phyloP scores from a whole-genome alignment of 2,329 filamentous ascomycete genomes.

The Fusarium nematophilum region DNA sequence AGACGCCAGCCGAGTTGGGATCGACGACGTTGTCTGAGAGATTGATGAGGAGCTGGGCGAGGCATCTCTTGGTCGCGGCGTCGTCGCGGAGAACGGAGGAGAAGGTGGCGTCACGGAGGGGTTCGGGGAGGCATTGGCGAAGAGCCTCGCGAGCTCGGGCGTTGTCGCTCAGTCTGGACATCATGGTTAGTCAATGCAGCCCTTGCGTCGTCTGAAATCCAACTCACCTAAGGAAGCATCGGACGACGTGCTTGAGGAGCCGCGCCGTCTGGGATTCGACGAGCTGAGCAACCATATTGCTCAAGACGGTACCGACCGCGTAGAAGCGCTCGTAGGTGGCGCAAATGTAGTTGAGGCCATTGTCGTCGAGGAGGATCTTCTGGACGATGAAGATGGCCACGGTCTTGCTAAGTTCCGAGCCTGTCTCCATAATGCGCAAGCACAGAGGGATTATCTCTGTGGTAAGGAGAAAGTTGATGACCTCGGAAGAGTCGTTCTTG shows the following conservation, averaged over 20 bases:
- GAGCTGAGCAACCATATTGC: slow-evolving; percentile 98
- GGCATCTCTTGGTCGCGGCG: slow-evolving; percentile 95
- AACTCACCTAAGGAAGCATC: slow-evolving; percentile 91
- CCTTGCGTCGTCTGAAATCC: not conserved
- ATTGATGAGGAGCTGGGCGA: slow-evolving; percentile 97
- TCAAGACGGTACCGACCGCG: slow-evolving; percentile 94
- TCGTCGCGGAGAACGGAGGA: slow-evolving; percentile 96
- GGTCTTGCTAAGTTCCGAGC: slow-evolving; percentile 97
- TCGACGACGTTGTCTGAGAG: slow-evolving; percentile 87
- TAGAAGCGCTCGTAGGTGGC: slow-evolving; percentile 99
- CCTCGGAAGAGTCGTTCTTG: slow-evolving; percentile 98
- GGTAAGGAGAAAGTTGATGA: slow-evolving; percentile 98
- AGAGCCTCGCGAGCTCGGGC: slow-evolving; percentile 94
- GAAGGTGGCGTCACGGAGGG: slow-evolving; percentile 98
- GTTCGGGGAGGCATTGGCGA: slow-evolving; percentile 94
- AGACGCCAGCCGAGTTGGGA: slow-evolving; percentile 49
- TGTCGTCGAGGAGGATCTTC: slow-evolving; percentile 97
- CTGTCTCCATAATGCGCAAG: slow-evolving; percentile 98
- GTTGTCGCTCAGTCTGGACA: slow-evolving; percentile 86
- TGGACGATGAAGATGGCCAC: slow-evolving; percentile 99
- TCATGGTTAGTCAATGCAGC: slow-evolving; percentile 18
- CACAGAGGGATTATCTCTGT: slow-evolving; percentile 99
- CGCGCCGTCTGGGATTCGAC: slow-evolving; percentile 98
- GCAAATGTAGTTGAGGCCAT: slow-evolving; percentile 97
- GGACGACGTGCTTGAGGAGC: slow-evolving; percentile 95